Percentiles rank a stretch among this genome's conserved stretches.
Conservation (phyloP, 805 yeast species). For the Yamadazyma endophytica region DNA sequence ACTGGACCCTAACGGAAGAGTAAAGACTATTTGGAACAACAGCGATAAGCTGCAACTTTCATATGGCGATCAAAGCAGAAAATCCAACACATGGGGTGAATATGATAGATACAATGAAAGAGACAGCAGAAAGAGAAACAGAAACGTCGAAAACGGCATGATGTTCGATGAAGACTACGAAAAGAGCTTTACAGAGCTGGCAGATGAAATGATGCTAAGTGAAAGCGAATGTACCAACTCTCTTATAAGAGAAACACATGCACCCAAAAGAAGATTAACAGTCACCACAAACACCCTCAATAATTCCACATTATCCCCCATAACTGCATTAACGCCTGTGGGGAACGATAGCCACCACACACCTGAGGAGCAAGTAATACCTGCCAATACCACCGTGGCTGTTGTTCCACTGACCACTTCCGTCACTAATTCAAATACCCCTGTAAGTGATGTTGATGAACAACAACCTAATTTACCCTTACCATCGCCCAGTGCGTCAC, state of each 20-base stretch:
- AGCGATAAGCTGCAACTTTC: constrained; percentile 24
- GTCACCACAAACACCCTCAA: not conserved
- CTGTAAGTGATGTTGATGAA: constrained; percentile 34
- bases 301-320: not conserved
- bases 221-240: constrained; percentile 28
- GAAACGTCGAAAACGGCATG: constrained; percentile 13
- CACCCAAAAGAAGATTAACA: constrained; percentile 35
- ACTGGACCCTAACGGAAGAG: constrained; percentile 25
- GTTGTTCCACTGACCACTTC: not conserved
- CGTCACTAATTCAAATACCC: constrained; percentile 23
- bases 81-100: not conserved
- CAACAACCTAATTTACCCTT: constrained; percentile 50
- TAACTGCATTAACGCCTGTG: constrained; percentile 4
- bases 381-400: not conserved
- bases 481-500: constrained; percentile 53
- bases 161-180: constrained; percentile 10
- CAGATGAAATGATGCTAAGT: constrained; percentile 32
- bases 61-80: constrained; percentile 6
- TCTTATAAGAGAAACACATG: constrained; percentile 22
- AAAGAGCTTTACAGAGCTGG: constrained; percentile 15
- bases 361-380: not conserved
- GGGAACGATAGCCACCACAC: not conserved
- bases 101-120: too few species aligned
- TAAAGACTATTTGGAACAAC: constrained; percentile 29
- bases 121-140: constrained; percentile 23